Percentiles rank a stretch among this genome's conserved stretches.
phyloP scores from a whole-genome alignment of 1,284 basidiomycete genomes.

The Vanrija sp. region DNA sequence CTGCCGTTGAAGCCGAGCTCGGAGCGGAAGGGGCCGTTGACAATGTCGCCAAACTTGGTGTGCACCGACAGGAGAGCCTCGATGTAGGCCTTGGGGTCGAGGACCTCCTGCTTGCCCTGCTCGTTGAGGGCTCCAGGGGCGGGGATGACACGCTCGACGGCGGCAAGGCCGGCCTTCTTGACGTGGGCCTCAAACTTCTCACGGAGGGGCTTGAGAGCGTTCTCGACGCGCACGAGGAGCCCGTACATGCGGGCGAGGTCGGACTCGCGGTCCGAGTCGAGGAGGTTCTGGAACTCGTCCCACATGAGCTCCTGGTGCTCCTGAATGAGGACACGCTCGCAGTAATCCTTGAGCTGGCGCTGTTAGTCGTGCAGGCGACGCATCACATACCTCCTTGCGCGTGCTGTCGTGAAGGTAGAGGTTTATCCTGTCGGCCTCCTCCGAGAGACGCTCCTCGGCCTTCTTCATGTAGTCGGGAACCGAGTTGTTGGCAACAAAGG shows the following conservation, averaged over 20 bases:
- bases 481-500: constrained; percentile 83
- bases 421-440: constrained; percentile 95
- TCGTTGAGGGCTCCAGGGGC: constrained; percentile 57
- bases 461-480: constrained; percentile 97
- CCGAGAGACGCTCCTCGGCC: constrained; percentile 84
- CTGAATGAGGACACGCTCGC: constrained; percentile 88
- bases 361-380: not conserved
- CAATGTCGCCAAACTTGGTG: constrained; percentile 85
- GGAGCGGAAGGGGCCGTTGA: constrained; percentile 82
- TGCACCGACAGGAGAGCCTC: constrained; percentile 89
- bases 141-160: constrained; percentile 70
- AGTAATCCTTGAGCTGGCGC: constrained; percentile 69
- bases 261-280: constrained; percentile 89
- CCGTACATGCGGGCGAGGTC: constrained; percentile 95
- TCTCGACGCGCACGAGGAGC: constrained; percentile 79
- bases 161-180: constrained; percentile 78
- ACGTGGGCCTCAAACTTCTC: constrained; percentile 93
- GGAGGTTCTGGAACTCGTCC: constrained; percentile 88
- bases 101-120: constrained; percentile 58
- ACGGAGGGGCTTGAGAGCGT: constrained; percentile 86
- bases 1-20: constrained; percentile 94
- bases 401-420: constrained; percentile 88
- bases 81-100: constrained; percentile 87
- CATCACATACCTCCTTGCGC: constrained; percentile 59
- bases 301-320: constrained; percentile 84